A percentile compares a stretch with the other conserved stretches of the same genome.
phyloP scores from a whole-genome alignment of 2,329 filamentous ascomycete species.

The Colletotrichum liriopes region DNA sequence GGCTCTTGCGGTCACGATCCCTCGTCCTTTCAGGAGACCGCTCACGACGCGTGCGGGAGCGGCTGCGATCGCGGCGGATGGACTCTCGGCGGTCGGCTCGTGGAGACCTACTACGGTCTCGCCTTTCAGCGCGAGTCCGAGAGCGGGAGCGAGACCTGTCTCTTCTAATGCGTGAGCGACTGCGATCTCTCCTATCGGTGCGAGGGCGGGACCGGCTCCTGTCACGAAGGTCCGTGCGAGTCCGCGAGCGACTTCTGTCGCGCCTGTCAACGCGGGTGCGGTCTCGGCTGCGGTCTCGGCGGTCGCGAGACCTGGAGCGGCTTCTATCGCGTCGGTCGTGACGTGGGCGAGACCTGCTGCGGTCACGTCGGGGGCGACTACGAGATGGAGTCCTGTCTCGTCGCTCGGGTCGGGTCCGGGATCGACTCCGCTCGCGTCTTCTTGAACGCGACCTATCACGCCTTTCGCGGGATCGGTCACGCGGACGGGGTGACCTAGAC shows the following conservation, averaged over 20 bases:
- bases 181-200: conserved; percentile 48
- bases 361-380: conserved; percentile 47
- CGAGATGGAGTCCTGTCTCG: conserved; percentile 60
- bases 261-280: conserved; percentile 55
- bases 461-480: conserved; percentile 52
- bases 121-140: conserved; percentile 25
- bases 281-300: conserved; percentile 51
- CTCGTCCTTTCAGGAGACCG: conserved; percentile 46
- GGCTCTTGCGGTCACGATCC: conserved; percentile 58
- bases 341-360: conserved; percentile 50
- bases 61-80: conserved; percentile 44
- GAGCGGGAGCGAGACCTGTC: conserved; percentile 39
- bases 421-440: conserved; percentile 56
- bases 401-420: conserved; percentile 46
- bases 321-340: conserved; percentile 52
- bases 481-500: conserved; percentile 55
- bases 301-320: conserved; percentile 48
- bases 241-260: conserved; percentile 53
- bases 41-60: conserved; percentile 44
- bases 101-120: conserved; percentile 52
- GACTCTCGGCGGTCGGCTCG: conserved; percentile 40
- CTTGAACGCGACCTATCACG: conserved; percentile 50
- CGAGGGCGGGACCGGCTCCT: conserved; percentile 52
- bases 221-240: conserved; percentile 38
- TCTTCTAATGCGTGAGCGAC: conserved; percentile 49